Base-by-base conservation (phyloP, 345 rosid species). In the Firmiana major region DNA sequence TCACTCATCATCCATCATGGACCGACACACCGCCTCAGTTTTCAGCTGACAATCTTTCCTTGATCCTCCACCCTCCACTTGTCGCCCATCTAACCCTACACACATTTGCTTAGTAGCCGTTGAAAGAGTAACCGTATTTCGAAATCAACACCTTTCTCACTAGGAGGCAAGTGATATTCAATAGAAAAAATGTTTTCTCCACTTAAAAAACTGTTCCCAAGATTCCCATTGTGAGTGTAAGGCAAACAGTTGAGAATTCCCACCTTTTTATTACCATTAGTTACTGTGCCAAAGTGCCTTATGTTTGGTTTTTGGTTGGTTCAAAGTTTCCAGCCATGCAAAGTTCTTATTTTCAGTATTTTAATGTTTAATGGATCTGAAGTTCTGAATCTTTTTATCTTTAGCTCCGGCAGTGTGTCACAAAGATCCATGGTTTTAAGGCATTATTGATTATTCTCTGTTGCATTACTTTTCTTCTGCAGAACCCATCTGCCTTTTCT, bases 401-500 rank as follows among this genome's bases (percentile, higher is more conserved):
- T 63, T 63, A 31, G 45, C 55, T 53, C 79, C 67, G 79, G 26
- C 38, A 65, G 53, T 71, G 19, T 40, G 9, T 77, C 36, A 22
- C 72, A 51, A 75, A 77, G 70, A 80, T 85, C 80, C 78, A 82
- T 72, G 81, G 75, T 83, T 73, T 80, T 64, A 63, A 54, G 75
- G 58, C 77, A 72, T 79, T 76, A 43, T 75, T 79, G 75, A 72
- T 79, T 76, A 43, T 75, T 79, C 75, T 57, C 77, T 63, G 78
- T 81, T 71, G 4, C 65, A 71, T 62, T 45, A 34, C 16, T 77
- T 75, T 84, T 31, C 31, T 36, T 54, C 17, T 36, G 64, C 74
- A 80, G 75, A 75, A 63, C 78, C 80, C 76, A 75, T 82, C 68
- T 79, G 81, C 76, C 72, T 71, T 75, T 75, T 40, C 22, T 73